Evolutionary conservation across 1,139 yeast species (phyloP), one percentile per base, ranked within the genome.

Genomic region (Suhomyces wounanorum): DNA sequence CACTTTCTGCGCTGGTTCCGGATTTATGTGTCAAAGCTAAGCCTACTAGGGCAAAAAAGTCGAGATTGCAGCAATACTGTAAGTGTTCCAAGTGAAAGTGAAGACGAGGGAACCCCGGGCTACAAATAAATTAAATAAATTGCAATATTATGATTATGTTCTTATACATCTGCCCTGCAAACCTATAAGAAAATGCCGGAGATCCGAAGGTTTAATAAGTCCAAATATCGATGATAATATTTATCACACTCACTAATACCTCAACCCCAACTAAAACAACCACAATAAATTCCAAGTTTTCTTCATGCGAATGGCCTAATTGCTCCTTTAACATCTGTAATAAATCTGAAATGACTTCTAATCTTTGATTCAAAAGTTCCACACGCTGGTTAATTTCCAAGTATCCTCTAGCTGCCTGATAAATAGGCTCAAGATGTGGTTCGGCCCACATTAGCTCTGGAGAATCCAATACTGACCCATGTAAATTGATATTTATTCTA

Each of bases 401-500:
- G 66, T 94, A 94, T 0, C 97, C 97, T 64, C 98, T 82, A 2
- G 96, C 89, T 0, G 98, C 97, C 67, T 91, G 97, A 68, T 94
- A 94, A 50, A 92, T 91, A 1, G 99, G 99, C 66, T 94, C 98
- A 53, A 94, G 75, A 62, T 92, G 97, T 1, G 99, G 99, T 64
- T 94, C 98, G 0, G 97, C 85, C 99, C 99, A 94, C 97, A 94
- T 91, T 52, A 94, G 81, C 66, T 94, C 98, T 0, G 99, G 99
- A 1, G 96, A 89, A 66, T 94, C 99, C 55, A 94, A 73, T 21
- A 94, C 95, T 1, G 97, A 90, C 1, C 98, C 98, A 70, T 94
- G 98, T 55, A 94, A 75, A 64, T 94, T 94, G 58, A 91, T 89
- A 67, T 88, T 90, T 52, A 94, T 94, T 53, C 99, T 76, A 57